A percentile compares a stretch with the other conserved stretches of the same genome.
phyloP scores from a whole-genome alignment of 2,329 filamentous ascomycete species.

The Magnaporthiopsis incrustans region DNA sequence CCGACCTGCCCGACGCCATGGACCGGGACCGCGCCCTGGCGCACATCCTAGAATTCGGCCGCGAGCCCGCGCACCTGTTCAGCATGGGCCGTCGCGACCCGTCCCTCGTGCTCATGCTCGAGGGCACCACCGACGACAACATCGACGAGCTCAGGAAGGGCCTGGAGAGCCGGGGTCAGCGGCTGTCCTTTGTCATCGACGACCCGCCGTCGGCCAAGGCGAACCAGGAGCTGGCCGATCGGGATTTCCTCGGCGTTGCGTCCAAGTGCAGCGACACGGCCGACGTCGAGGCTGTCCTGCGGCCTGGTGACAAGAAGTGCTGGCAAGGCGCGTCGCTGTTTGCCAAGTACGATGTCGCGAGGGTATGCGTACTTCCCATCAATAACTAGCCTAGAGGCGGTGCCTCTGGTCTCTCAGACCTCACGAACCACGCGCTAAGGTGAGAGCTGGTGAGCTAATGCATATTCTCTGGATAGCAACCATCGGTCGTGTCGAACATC shows the following conservation, averaged over 20 bases:
- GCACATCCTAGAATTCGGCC: constrained; percentile 54
- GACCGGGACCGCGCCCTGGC: constrained; percentile 42
- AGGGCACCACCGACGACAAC: constrained; percentile 43
- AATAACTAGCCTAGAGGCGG: rapidly evolving
- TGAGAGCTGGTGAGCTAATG: background rate
- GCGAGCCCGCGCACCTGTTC: constrained; percentile 43
- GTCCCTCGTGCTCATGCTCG: constrained; percentile 47
- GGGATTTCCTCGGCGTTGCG: constrained; percentile 31
- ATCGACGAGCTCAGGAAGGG: constrained; percentile 33
- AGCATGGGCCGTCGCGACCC: constrained; percentile 26
- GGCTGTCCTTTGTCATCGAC: constrained; percentile 40
- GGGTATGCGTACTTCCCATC: constrained; percentile 24
- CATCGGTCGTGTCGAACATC: constrained; percentile 33
- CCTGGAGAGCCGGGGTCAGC: constrained; percentile 25
- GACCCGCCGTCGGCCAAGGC: constrained; percentile 35
- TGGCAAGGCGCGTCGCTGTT: constrained; percentile 36
- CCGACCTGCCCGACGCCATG: constrained; percentile 33
- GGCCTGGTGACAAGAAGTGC: constrained; percentile 32
- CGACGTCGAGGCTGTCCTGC: constrained; percentile 26
- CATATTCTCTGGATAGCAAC: constrained; percentile 15
- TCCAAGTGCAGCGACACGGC: constrained; percentile 29
- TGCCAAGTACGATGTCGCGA: constrained; percentile 34
- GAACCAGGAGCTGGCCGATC: constrained; percentile 32
- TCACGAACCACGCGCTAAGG: background rate
- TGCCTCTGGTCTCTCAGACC: background rate